Percentiles rank a stretch among this genome's conserved stretches.
These are phyloP conservation scores for Neurospora tetraspora DNA, from an alignment of 495 filamentous ascomycete species.

Conservation along the genomic window DNA sequence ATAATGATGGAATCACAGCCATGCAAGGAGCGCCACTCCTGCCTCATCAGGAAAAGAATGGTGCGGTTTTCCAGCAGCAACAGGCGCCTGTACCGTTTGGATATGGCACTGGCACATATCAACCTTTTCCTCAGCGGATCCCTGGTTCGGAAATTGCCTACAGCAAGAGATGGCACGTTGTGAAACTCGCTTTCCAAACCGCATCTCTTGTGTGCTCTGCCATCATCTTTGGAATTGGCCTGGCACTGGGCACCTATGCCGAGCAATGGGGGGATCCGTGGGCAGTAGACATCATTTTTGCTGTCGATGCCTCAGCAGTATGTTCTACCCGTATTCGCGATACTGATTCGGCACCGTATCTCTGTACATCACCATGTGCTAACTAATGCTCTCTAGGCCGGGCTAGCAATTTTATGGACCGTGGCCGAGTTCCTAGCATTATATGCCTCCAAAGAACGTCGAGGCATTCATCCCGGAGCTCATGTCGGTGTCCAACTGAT, in stretches of 20 bases:
- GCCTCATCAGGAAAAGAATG: not conserved
- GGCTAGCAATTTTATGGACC: constrained; percentile 26
- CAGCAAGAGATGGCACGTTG: constrained; percentile 16
- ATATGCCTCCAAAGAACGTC: constrained; percentile 11
- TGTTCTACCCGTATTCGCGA: not conserved
- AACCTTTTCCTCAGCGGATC: not conserved
- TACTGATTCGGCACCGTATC: not conserved
- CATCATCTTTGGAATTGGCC: constrained; percentile 21
- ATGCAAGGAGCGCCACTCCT: not conserved
- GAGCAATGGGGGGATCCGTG: not conserved
- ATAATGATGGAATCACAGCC: not conserved
- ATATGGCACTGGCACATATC: not conserved
- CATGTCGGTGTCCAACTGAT: constrained; percentile 29
- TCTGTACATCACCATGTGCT: not conserved
- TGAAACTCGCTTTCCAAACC: constrained; percentile 21
- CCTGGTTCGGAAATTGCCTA: not conserved
- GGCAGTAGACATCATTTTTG: not conserved
- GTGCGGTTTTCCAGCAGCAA: not conserved
- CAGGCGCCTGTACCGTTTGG: not conserved
- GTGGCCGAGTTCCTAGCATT: constrained; percentile 25
- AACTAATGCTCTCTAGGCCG: constrained; percentile 14
- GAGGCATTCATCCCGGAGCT: constrained; percentile 27
- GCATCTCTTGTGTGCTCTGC: constrained; percentile 16
- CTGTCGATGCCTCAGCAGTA: constrained; percentile 7
- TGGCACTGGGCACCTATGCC: constrained; percentile 7